phyloP scores from a whole-genome alignment of 371 early-diverging fungal genomes.

The Syncephalastrum monosporum region DNA sequence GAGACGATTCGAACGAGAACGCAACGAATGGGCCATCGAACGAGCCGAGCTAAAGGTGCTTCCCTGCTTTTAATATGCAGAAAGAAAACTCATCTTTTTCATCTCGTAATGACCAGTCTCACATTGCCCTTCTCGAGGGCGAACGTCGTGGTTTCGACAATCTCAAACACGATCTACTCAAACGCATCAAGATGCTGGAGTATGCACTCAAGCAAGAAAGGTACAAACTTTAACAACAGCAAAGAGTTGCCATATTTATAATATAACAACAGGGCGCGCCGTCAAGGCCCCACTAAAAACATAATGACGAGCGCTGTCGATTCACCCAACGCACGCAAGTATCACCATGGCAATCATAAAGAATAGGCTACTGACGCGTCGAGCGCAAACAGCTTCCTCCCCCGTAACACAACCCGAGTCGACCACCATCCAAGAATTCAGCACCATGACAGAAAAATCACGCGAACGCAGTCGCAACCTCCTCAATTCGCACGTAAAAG shows the following conservation, averaged over 20 bases:
- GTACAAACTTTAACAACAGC: constrained; percentile 30
- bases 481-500: constrained; percentile 66
- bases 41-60: constrained; percentile 77
- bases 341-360: background rate
- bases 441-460: constrained; percentile 24
- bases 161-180: constrained; percentile 72
- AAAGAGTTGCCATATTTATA: background rate
- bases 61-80: background rate
- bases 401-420: constrained; percentile 4
- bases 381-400: constrained; percentile 15
- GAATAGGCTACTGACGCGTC: constrained; percentile 1
- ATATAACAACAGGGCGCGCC: background rate
- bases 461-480: constrained; percentile 70
- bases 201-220: constrained; percentile 77
- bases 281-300: background rate
- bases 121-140: constrained; percentile 81
- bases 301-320: constrained; percentile 1
- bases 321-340: constrained; percentile 26
- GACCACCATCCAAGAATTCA: background rate
- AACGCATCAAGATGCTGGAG: constrained; percentile 89
- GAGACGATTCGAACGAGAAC: constrained; percentile 84
- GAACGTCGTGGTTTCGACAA: constrained; percentile 79
- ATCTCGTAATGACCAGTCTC: constrained; percentile 47
- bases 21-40: constrained; percentile 89
- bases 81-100: background rate